Percentiles rank a stretch among this genome's conserved stretches.
Conservation (phyloP, 352 stramenopile genomes). For the Globisporangium paddicum region DNA sequence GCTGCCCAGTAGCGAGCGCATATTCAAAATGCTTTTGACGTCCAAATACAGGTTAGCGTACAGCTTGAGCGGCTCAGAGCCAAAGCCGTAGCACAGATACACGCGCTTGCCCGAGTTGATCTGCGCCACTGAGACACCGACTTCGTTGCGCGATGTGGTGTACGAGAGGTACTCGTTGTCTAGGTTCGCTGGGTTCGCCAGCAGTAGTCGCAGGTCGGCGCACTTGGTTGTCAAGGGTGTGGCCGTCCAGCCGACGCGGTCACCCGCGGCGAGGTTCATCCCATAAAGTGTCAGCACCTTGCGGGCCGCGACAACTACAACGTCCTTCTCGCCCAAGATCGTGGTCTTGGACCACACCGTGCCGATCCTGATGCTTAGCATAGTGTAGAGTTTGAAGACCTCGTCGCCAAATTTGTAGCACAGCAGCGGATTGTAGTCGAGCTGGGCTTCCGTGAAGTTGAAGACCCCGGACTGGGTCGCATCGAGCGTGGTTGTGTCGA, state of each 20-base stretch:
- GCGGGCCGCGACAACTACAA: slow-evolving; percentile 34
- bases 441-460: slow-evolving; percentile 42
- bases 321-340: slow-evolving; percentile 33
- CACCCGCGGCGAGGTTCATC: slow-evolving; percentile 32
- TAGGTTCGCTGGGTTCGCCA: slow-evolving; percentile 18
- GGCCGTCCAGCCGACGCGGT: slow-evolving; percentile 52
- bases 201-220: slow-evolving; percentile 29
- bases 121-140: slow-evolving; percentile 33
- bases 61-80: slow-evolving; percentile 45
- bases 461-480: slow-evolving; percentile 25
- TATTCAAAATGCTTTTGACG: slow-evolving; percentile 55
- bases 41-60: slow-evolving; percentile 41
- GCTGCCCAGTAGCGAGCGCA: slow-evolving; percentile 39
- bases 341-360: slow-evolving; percentile 39
- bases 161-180: slow-evolving; percentile 53
- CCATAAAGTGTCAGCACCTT: slow-evolving; percentile 52
- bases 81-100: slow-evolving; percentile 66
- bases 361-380: slow-evolving; percentile 43
- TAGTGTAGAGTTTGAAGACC: slow-evolving; percentile 48
- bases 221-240: slow-evolving; percentile 21
- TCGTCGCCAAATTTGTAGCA: slow-evolving; percentile 65
- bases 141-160: slow-evolving; percentile 19
- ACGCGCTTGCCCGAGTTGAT: slow-evolving; percentile 50
- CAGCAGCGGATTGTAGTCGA: slow-evolving; percentile 47
- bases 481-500: slow-evolving; percentile 40